A percentile compares a stretch with the other conserved stretches of the same genome.
Evolutionary conservation across 1,284 basidiomycete species (phyloP).

Genomic region (Coriolopsis trogii): DNA sequence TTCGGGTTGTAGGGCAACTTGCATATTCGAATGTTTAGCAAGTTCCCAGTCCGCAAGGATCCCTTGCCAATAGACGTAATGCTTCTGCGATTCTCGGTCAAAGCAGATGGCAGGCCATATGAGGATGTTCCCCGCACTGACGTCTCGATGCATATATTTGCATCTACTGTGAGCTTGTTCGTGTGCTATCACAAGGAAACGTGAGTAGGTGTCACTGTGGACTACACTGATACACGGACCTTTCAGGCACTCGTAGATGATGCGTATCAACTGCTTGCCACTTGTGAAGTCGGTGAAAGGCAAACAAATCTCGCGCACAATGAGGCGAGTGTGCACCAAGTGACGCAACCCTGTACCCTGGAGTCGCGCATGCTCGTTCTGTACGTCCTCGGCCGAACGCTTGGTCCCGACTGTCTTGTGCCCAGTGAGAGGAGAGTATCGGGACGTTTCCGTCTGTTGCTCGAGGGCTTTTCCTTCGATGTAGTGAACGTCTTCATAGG

Average conservation of each 20-base stretch:
- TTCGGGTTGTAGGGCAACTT: neutral
- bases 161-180: neutral
- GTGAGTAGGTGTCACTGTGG: neutral
- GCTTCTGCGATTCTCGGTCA: too few species aligned
- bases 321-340: constrained; percentile 7
- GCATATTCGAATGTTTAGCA: neutral
- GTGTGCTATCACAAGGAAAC: constrained; percentile 1
- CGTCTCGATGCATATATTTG: constrained; percentile 4
- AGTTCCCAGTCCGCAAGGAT: constrained; percentile 18
- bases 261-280: neutral
- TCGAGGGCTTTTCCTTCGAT: neutral
- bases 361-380: neutral
- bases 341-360: neutral
- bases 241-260: neutral
- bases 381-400: neutral
- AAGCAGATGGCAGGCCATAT: too few species aligned
- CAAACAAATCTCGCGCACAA: constrained; percentile 6
- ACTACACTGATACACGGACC: neutral
- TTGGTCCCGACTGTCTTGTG: neutral
- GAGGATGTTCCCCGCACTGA: neutral
- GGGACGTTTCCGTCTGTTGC: neutral
- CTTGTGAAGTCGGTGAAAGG: neutral
- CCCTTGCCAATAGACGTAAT: constrained; percentile 2
- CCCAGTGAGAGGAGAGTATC: neutral
- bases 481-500: constrained; percentile 1